Percentiles rank a stretch among this genome's conserved stretches.
Conservation (phyloP, 129 eudicot genomes). For the Mikania micrantha region DNA sequence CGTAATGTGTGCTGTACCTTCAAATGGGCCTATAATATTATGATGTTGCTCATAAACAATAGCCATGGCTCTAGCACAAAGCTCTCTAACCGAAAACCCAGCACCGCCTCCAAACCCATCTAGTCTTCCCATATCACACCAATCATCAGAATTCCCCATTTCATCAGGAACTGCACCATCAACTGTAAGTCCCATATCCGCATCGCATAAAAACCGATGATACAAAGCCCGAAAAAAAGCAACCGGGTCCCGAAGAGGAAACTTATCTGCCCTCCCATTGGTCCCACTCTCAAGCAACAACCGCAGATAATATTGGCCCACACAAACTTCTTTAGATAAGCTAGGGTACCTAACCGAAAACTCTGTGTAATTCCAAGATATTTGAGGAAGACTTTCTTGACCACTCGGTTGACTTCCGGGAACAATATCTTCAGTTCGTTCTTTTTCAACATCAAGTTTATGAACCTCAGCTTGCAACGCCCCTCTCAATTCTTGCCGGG, state of each 20-base stretch:
- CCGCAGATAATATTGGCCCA: constrained; percentile 89
- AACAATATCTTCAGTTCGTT: constrained; percentile 88
- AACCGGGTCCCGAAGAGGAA: constrained; percentile 90
- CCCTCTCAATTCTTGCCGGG: constrained; percentile 82
- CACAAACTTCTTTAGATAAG: constrained; percentile 96
- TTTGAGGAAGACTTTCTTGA: constrained; percentile 64
- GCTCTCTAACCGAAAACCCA: constrained; percentile 91
- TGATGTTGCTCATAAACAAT: constrained; percentile 94
- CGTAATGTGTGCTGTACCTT: constrained; percentile 93
- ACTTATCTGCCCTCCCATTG: constrained; percentile 67
- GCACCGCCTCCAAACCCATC: constrained; percentile 99
- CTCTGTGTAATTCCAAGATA: constrained; percentile 96
- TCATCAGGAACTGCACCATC: constrained; percentile 98
- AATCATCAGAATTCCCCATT: constrained; percentile 95
- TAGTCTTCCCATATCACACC: constrained; percentile 97
- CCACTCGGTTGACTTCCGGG: constrained; percentile 56
- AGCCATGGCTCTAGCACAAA: constrained; percentile 98
- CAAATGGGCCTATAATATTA: constrained; percentile 74
- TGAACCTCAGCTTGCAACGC: constrained; percentile 94
- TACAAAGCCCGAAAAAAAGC: constrained; percentile 88
- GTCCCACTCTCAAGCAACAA: constrained; percentile 88
- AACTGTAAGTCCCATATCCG: constrained; percentile 91
- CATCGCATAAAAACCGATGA: constrained; percentile 94
- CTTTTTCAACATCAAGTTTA: constrained; percentile 86
- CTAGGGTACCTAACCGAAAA: constrained; percentile 81